Conservation (phyloP, 257 asterid species). For the Euphrasia confusa region DNA sequence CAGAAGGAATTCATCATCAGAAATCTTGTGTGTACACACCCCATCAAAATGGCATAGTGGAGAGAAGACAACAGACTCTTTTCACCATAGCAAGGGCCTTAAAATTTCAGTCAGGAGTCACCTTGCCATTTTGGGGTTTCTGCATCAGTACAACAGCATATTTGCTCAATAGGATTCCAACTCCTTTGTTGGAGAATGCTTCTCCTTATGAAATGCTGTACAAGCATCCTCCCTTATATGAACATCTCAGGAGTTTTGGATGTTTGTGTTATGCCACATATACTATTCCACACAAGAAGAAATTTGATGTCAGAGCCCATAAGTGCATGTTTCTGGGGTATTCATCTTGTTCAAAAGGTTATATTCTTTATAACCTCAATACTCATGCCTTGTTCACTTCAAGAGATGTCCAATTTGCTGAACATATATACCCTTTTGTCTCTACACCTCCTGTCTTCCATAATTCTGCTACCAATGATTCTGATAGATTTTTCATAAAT, state of each 20-base stretch:
- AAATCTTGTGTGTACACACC: neutral
- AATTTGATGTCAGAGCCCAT: neutral
- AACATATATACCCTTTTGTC: no score
- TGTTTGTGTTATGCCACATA: neutral
- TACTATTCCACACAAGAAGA: no score
- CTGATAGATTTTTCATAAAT: no score
- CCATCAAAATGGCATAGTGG: neutral
- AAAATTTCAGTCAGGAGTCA: no score
- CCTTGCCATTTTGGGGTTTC: neutral
- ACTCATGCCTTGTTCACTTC: neutral
- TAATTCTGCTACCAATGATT: no score
- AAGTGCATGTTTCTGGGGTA: neutral
- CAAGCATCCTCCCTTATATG: neutral
- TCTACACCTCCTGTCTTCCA: no score
- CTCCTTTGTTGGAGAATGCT: no score
- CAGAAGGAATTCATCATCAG: neutral
- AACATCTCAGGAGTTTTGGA: neutral
- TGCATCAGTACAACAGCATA: neutral
- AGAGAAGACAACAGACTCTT: neutral
- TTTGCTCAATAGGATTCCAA: neutral
- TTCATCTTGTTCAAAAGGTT: neutral
- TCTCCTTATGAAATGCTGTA: no score
- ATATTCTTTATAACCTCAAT: no score
- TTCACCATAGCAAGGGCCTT: neutral
- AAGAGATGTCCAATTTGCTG: no score